Base-by-base conservation (phyloP, 2,329 filamentous ascomycete species). In the Nigrospora osmanthi region DNA sequence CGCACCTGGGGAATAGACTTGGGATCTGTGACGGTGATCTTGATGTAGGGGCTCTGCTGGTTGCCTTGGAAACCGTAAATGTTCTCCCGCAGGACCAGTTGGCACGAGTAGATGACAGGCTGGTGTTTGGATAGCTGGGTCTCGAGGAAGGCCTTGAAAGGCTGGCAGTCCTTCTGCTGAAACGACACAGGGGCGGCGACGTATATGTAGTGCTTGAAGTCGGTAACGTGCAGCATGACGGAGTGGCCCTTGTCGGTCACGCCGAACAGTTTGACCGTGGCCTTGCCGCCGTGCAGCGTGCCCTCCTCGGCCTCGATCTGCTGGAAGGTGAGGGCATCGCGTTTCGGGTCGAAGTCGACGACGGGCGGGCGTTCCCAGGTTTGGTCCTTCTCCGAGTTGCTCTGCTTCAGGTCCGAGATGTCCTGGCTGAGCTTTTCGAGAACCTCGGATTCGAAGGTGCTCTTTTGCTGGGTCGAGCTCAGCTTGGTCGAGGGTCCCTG, bases 361-460 rank as follows among this genome's bases (percentile, higher is more conserved):
- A 78, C 68, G 0, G 75, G 71, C 6, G 78, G 78, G 1, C 78
- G 73, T 39, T 85, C 83, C 94, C 93, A 98, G 60, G 88, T 78
- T 65, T 98, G 93, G 62, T 97, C 91, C 63, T 84, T 94, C 61
- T 98, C 93, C 2, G 87, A 76, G 65, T 94, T 97, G 65, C 78
- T 87, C 57, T 87, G 76, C 71, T 90, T 95, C 54, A 94, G 73
- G 16, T 84, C 86, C 19, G 80, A 84, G 49, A 97, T 90, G 60
- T 96, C 89, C 66, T 97, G 91, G 49, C 89, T 93, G 66, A 98
- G 79, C 71, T 95, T 95, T 73, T 96, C 91, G 49, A 98, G 75
- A 2, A 95, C 88, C 61, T 96, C 89, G 47, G 86, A 84, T 66
- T 97, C 93, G 62, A 98, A 98, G 45, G 85, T 79, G 62, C 89